Base-by-base conservation (phyloP, 129 eudicot genomes). In the Flaveria robusta region DNA sequence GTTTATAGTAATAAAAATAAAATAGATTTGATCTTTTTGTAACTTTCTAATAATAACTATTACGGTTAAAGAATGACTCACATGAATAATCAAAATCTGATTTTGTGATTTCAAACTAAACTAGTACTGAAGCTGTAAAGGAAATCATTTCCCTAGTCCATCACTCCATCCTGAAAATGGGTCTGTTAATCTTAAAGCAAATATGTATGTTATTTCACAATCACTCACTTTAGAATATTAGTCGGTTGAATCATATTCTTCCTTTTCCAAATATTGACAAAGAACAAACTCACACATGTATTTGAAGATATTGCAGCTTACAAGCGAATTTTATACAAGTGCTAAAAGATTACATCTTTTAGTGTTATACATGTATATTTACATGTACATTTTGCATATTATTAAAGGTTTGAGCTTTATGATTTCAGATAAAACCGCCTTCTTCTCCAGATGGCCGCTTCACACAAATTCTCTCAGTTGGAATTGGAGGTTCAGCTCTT, bases 401-500 rank as follows among this genome's bases (percentile, higher is more conserved):
- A 12, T 20, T 70, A 12, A 59, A 1, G 31, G 46, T 19, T 68
- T 45, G n/a, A 70, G n/a, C 52, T 18, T 66, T 74, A 51, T 51
- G 68, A 68, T 45, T 82, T 86, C 96, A 92, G 97, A 92, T 92
- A 65, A 87, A 66, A 51, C 87, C 96, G 16, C 97, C 91, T 54
- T 72, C 90, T 42, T 50, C 82, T 67, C 87, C 96, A 5, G 81
- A 75, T 31, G 96, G 72, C 1, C 80, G 79, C 3, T 94, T 94
- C 79, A 94, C 97, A 34, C 98, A 94, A 80, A 87, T 93, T 66
- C 97, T 90, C 64, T 93, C 97, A 26, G 92, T 94, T 79, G 98
- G 98, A 66, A 94, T 94, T 66, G 98, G 98, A 76, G 98, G 98
- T 75, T 94, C 98, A 22, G 98, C 98, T 69, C 92, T 94, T 45